Evolutionary conservation across 2,329 filamentous ascomycete species (phyloP).

Genomic region (Penicillium frequentans): DNA sequence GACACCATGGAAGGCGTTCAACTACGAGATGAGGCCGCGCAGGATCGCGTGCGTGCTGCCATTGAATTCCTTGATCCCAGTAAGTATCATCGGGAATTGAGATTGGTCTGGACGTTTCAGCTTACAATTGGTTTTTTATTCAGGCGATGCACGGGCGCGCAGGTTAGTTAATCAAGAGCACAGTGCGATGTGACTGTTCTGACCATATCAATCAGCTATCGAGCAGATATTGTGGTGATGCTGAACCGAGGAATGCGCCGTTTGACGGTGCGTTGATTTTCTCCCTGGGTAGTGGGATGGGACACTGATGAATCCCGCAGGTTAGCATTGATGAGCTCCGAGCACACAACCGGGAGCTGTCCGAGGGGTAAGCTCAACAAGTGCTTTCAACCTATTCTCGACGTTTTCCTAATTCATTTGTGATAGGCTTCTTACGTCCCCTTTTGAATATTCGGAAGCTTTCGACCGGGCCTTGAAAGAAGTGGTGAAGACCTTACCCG

Average conservation of each 20-base stretch:
- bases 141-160: constrained; percentile 59
- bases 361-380: constrained; percentile 55
- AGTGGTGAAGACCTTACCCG: constrained; percentile 76
- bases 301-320: constrained; percentile 27
- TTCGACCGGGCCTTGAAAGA: constrained; percentile 91
- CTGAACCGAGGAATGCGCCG: constrained; percentile 61
- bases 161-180: constrained; percentile 40
- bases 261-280: constrained; percentile 49
- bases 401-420: not conserved
- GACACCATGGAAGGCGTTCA: constrained; percentile 67
- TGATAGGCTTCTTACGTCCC: constrained; percentile 68
- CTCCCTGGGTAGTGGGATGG: not conserved
- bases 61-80: constrained; percentile 92
- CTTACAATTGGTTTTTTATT: constrained; percentile 16
- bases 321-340: constrained; percentile 90
- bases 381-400: not conserved
- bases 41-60: constrained; percentile 81
- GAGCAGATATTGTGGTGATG: constrained; percentile 81
- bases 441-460: constrained; percentile 84
- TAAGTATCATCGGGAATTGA: constrained; percentile 48
- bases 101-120: not conserved
- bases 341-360: constrained; percentile 79
- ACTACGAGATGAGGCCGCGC: constrained; percentile 80
- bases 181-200: constrained; percentile 1
- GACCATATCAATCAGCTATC: constrained; percentile 65